These are phyloP conservation scores for Malus orientalis DNA, from an alignment of 306 rosid species.

Conservation along the genomic window DNA sequence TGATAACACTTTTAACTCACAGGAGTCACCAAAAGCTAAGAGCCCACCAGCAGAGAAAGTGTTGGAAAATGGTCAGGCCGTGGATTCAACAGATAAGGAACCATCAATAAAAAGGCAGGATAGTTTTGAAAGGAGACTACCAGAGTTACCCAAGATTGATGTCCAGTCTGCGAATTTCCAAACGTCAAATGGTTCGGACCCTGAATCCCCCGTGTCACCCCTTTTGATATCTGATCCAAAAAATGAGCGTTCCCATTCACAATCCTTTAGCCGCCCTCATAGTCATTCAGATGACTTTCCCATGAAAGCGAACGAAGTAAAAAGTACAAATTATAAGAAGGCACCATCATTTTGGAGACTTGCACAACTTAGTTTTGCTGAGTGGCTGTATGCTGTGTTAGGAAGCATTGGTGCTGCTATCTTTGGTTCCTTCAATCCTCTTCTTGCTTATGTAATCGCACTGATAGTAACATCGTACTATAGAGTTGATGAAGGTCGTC, in stretches of 20 bases:
- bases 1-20: conserved; percentile 61
- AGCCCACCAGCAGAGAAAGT: conserved; percentile 93
- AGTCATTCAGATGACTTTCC: conserved; percentile 72
- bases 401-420: conserved; percentile 98
- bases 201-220: conserved; percentile 97
- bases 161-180: conserved; percentile 68
- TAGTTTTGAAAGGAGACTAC: conserved; percentile 94
- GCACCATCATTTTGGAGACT: conserved; percentile 94
- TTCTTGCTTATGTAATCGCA: conserved; percentile 93
- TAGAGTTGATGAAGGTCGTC: conserved; percentile 26
- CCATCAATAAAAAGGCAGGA: conserved; percentile 89
- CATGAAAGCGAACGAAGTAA: conserved; percentile 37
- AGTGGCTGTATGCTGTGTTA: conserved; percentile 96
- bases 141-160: conserved; percentile 90
- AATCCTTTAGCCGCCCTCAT: conserved; percentile 90
- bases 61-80: conserved; percentile 68
- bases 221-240: conserved; percentile 94
- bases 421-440: conserved; percentile 98
- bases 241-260: conserved; percentile 97
- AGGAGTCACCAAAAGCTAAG: conserved; percentile 68
- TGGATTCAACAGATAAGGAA: conserved; percentile 70
- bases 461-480: conserved; percentile 81
- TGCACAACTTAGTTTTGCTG: conserved; percentile 92
- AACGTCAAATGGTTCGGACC: conserved; percentile 80
- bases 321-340: conserved; percentile 40